A percentile compares a stretch with the other conserved stretches of the same genome.
phyloP scores from a whole-genome alignment of 2,329 filamentous ascomycete species.

The Didymella pinodella region DNA sequence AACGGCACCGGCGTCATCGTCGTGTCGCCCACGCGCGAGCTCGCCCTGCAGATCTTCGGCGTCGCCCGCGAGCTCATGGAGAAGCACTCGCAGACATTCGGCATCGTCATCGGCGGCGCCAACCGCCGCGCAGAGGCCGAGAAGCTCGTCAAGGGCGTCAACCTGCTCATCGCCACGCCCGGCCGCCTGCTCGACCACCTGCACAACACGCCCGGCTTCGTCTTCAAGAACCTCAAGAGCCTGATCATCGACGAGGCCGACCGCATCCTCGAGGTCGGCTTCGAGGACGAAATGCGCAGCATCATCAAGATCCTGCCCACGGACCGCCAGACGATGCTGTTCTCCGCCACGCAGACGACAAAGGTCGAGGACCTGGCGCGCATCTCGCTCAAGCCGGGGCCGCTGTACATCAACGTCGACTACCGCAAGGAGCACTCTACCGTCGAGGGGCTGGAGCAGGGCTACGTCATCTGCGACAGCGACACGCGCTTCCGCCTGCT shows the following conservation, averaged over 20 bases:
- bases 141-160: slow-evolving; percentile 93
- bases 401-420: slow-evolving; percentile 97
- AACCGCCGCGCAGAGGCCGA: slow-evolving; percentile 90
- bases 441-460: slow-evolving; percentile 92
- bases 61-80: slow-evolving; percentile 93
- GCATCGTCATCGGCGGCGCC: slow-evolving; percentile 94
- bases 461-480: slow-evolving; percentile 91
- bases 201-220: slow-evolving; percentile 87
- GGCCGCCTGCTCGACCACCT: slow-evolving; percentile 93
- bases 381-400: slow-evolving; percentile 89
- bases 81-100: slow-evolving; percentile 92
- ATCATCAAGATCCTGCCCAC: slow-evolving; percentile 91
- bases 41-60: slow-evolving; percentile 95
- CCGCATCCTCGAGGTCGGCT: slow-evolving; percentile 94
- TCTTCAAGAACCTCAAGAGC: slow-evolving; percentile 91
- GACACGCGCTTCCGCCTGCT: slow-evolving; percentile 93
- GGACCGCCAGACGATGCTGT: slow-evolving; percentile 95
- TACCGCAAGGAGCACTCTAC: slow-evolving; percentile 88
- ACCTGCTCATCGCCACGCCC: slow-evolving; percentile 91
- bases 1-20: slow-evolving; percentile 87
- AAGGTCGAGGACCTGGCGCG: slow-evolving; percentile 97
- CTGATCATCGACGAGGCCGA: slow-evolving; percentile 97
- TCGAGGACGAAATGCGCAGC: slow-evolving; percentile 97
- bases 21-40: slow-evolving; percentile 89
- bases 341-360: slow-evolving; percentile 97